Evolutionary conservation across 345 rosid genomes (phyloP).

Genomic region (Camelina neglecta): DNA sequence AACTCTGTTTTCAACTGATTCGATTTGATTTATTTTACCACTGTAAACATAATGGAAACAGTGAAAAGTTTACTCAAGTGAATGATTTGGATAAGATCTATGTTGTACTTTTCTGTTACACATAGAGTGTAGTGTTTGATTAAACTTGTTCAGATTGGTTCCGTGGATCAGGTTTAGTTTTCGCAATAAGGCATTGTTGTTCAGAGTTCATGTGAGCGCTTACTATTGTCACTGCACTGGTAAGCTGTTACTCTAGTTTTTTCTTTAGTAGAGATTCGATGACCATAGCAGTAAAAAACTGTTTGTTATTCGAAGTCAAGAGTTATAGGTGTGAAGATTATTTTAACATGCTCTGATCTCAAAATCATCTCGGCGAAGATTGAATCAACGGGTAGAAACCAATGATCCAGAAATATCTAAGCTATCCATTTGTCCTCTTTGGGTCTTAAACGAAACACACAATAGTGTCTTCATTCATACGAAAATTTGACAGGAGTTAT

Average conservation of each 20-base stretch:
- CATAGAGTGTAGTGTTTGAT: not conserved
- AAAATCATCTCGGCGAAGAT: too few species aligned
- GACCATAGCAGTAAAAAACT: not conserved
- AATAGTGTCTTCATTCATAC: too few species aligned
- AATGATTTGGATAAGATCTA: not conserved
- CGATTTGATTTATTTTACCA: not conserved
- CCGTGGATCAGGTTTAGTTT: not conserved
- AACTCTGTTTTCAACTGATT: constrained; percentile 8
- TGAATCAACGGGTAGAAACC: too few species aligned
- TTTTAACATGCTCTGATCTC: too few species aligned
- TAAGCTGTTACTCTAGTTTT: not conserved
- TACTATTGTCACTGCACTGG: not conserved
- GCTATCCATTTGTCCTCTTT: too few species aligned
- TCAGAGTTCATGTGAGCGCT: not conserved
- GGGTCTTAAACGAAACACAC: too few species aligned
- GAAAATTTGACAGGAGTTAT: too few species aligned
- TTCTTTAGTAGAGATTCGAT: not conserved
- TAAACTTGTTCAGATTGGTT: not conserved
- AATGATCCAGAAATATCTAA: too few species aligned
- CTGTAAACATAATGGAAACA: not conserved
- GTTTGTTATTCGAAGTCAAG: too few species aligned
- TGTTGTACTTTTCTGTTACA: not conserved
- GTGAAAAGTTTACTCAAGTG: not conserved
- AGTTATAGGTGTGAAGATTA: too few species aligned
- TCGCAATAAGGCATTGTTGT: not conserved